These are phyloP conservation scores for Aspergillaceae sp. DNA, from an alignment of 2,329 filamentous ascomycete genomes.

Conservation along the genomic window DNA sequence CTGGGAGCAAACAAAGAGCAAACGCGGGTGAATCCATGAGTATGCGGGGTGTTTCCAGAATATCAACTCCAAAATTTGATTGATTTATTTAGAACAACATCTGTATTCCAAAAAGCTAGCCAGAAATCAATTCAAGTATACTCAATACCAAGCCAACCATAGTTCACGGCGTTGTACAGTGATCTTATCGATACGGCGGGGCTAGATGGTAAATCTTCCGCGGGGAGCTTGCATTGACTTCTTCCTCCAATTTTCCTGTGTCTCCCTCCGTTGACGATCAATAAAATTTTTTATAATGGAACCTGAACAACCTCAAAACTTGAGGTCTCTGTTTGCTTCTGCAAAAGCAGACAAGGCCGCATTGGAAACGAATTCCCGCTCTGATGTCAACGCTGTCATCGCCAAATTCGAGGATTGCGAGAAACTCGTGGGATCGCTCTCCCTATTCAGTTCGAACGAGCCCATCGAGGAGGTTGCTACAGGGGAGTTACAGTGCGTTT, in stretches of 20 bases:
- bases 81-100: too few relatives aligned
- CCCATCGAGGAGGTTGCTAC: conserved; percentile 77
- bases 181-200: not conserved
- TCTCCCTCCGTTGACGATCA: not conserved
- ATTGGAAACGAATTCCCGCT: conserved; percentile 49
- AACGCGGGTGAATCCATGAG: not conserved
- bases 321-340: conserved; percentile 46
- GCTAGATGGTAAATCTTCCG: not conserved
- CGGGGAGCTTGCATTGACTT: not conserved
- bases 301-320: conserved; percentile 42
- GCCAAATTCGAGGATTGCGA: conserved; percentile 65
- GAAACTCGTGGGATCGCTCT: conserved; percentile 58
- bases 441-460: conserved; percentile 88
- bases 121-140: too few relatives aligned
- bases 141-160: too few relatives aligned
- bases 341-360: conserved; percentile 48
- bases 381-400: conserved; percentile 59
- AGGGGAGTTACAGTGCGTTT: conserved; percentile 61
- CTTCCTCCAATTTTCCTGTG: too few relatives aligned
- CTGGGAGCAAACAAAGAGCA: not conserved
- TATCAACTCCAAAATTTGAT: too few relatives aligned
- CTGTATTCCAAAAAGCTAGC: too few relatives aligned
- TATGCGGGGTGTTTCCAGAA: too few relatives aligned
- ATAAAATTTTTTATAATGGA: not conserved
- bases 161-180: too few relatives aligned